Conservation (phyloP, 495 filamentous ascomycete genomes). For the Penicillium herquei region DNA sequence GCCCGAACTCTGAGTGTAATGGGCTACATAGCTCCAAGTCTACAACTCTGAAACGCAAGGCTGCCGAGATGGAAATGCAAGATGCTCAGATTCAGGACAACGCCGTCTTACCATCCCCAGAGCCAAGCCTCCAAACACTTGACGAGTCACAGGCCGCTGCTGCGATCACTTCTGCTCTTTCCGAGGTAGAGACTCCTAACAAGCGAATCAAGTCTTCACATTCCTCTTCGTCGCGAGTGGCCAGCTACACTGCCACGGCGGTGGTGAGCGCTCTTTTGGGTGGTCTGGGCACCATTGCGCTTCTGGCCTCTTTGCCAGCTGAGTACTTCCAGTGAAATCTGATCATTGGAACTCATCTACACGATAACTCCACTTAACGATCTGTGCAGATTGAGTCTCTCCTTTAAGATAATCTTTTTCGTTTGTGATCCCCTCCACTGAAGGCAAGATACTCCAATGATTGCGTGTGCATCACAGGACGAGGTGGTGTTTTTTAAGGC, state of each 20-base stretch:
- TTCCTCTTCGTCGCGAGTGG: constrained; percentile 19
- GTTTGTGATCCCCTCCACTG: background rate
- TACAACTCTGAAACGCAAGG: constrained; percentile 31
- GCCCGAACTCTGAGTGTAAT: no score
- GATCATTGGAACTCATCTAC: background rate
- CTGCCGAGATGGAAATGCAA: constrained; percentile 26
- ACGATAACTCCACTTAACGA: no score
- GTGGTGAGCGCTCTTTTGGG: constrained; percentile 46
- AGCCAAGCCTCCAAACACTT: constrained; percentile 24
- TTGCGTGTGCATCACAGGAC: background rate
- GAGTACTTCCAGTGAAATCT: constrained; percentile 34
- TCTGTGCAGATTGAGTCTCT: background rate
- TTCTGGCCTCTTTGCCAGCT: constrained; percentile 44
- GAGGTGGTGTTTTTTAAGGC: constrained; percentile 1
- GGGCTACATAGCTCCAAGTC: background rate
- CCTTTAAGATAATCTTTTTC: background rate
- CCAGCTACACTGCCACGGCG: constrained; percentile 44
- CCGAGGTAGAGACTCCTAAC: constrained; percentile 21
- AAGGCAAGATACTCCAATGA: background rate
- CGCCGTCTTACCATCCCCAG: constrained; percentile 21
- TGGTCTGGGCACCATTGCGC: constrained; percentile 48
- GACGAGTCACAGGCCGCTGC: constrained; percentile 11
- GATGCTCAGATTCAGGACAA: constrained; percentile 8
- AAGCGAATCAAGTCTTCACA: constrained; percentile 34
- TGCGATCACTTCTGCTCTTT: constrained; percentile 20